Conservation (phyloP, 257 asterid species). For the Ocimum tenuiflorum region DNA sequence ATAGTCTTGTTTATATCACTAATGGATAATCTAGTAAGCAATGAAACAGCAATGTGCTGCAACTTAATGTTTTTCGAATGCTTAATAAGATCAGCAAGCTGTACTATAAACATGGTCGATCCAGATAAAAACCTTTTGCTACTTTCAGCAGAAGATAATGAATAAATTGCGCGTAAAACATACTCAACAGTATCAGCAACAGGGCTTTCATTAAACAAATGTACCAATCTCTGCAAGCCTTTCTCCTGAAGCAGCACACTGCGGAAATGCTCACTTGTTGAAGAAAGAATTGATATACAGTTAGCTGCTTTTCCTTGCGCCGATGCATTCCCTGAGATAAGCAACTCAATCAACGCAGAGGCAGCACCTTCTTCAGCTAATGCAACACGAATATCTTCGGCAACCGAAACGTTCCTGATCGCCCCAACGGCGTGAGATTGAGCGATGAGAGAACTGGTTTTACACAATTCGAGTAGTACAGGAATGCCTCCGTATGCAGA, state of each 20-base stretch:
- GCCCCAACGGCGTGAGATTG: conserved; percentile 76
- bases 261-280: conserved; percentile 54
- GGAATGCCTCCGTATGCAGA: conserved; percentile 89
- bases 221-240: conserved; percentile 61
- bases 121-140: conserved; percentile 49
- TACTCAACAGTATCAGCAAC: conserved; percentile 60
- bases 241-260: conserved; percentile 50
- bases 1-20: conserved; percentile 59
- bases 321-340: conserved; percentile 48
- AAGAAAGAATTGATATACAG: conserved; percentile 69
- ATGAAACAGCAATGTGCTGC: conserved; percentile 70
- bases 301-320: conserved; percentile 75
- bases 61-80: conserved; percentile 52
- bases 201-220: conserved; percentile 57
- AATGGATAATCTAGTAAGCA: conserved; percentile 59
- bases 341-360: conserved; percentile 54
- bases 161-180: conserved; percentile 63
- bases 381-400: conserved; percentile 60
- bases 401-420: conserved; percentile 54
- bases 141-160: conserved; percentile 48
- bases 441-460: conserved; percentile 66
- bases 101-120: conserved; percentile 48
- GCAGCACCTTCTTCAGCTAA: conserved; percentile 75
- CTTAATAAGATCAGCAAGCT: conserved; percentile 59
- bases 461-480: conserved; percentile 60